Conservation (phyloP, 1,139 yeast genomes). For the Yamadazyma atlantica region DNA sequence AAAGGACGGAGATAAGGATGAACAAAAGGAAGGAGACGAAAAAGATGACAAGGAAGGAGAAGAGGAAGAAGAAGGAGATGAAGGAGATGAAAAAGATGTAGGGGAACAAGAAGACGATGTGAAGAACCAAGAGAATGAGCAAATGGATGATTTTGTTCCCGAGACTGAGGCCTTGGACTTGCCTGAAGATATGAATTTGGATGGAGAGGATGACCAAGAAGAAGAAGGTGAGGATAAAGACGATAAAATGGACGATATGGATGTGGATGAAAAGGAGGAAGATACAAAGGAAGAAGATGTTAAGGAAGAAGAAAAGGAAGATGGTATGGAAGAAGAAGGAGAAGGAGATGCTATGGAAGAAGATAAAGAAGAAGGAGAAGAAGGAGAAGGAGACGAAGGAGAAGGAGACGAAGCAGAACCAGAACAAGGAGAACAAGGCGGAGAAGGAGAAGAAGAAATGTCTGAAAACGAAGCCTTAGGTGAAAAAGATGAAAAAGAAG, state of each 20-base stretch:
- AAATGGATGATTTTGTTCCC: constrained; percentile 69
- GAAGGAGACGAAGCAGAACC: constrained; percentile 28
- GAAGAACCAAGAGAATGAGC: constrained; percentile 68
- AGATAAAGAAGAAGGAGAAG: constrained; percentile 20
- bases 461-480: constrained; percentile 17
- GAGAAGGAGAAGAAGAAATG: constrained; percentile 7
- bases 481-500: constrained; percentile 16
- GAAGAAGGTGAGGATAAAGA: constrained; percentile 31
- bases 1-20: constrained; percentile 25
- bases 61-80: constrained; percentile 59
- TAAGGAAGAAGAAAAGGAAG: constrained; percentile 24
- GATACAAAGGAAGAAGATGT: constrained; percentile 19
- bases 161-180: constrained; percentile 79
- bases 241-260: constrained; percentile 21
- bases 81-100: constrained; percentile 63
- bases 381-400: constrained; percentile 23
- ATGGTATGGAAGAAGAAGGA: constrained; percentile 23
- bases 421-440: constrained; percentile 23
- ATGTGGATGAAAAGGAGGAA: constrained; percentile 19
- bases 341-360: constrained; percentile 30
- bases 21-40: constrained; percentile 33
- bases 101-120: constrained; percentile 82
- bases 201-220: constrained; percentile 63
- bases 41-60: constrained; percentile 42
- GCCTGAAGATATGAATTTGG: constrained; percentile 85